A percentile compares a stretch with the other conserved stretches of the same genome.
These are phyloP conservation scores for Cardamine resedifolia DNA, from an alignment of 345 rosid species.

Conservation along the genomic window DNA sequence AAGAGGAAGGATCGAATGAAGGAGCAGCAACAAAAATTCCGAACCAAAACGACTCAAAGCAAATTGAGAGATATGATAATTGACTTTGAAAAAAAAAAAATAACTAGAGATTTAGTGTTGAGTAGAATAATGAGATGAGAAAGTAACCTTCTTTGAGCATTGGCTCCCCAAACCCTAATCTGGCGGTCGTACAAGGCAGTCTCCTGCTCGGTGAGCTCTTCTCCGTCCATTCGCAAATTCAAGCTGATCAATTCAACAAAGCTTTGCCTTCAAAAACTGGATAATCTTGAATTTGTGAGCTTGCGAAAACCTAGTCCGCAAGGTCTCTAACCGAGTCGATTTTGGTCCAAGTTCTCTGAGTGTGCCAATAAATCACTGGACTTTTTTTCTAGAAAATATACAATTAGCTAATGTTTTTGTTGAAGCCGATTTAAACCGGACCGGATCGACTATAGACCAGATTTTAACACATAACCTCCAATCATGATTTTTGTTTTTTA, in stretches of 20 bases:
- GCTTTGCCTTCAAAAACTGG: constrained; percentile 11
- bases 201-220: constrained; percentile 94
- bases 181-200: constrained; percentile 93
- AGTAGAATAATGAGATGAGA: not conserved
- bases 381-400: too few species aligned
- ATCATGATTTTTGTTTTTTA: too few species aligned
- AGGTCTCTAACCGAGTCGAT: constrained; percentile 1
- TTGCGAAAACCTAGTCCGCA: not conserved
- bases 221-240: constrained; percentile 60
- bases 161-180: constrained; percentile 99
- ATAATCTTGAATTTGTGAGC: not conserved
- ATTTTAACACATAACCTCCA: too few species aligned
- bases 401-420: not conserved
- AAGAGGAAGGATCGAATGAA: not conserved
- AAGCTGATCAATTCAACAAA: constrained; percentile 30
- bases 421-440: not conserved
- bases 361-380: not conserved
- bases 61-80: too few species aligned
- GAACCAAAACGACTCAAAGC: not conserved
- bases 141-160: constrained; percentile 83
- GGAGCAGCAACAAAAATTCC: not conserved
- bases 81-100: too few species aligned
- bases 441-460: too few species aligned
- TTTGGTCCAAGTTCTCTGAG: constrained; percentile 1
- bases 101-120: not conserved